These are phyloP conservation scores for Gleditsia sinensis DNA, from an alignment of 306 rosid genomes.

Conservation along the genomic window DNA sequence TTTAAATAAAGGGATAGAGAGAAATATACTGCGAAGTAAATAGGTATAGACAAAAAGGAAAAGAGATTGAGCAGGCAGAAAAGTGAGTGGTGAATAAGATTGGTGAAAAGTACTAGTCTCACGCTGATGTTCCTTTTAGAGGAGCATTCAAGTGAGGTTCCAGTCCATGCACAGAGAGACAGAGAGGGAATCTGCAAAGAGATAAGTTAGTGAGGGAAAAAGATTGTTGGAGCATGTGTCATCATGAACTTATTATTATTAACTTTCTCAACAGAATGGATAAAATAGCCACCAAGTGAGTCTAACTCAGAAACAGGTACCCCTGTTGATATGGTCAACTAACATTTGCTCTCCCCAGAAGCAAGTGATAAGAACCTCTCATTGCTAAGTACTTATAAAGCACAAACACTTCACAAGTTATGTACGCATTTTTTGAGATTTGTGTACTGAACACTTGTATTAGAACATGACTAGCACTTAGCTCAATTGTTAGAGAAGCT, in stretches of 20 bases:
- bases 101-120: conserved; percentile 51
- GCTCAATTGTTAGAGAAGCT: too few relatives aligned
- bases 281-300: conserved; percentile 35
- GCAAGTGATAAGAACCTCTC: conserved; percentile 13
- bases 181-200: conserved; percentile 33
- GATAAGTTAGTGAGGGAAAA: conserved; percentile 30
- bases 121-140: conserved; percentile 61
- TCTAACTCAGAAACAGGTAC: conserved; percentile 32
- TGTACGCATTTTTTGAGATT: too few relatives aligned
- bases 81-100: conserved; percentile 40
- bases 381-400: too few relatives aligned
- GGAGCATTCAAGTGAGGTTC: conserved; percentile 61
- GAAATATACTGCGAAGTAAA: conserved; percentile 50
- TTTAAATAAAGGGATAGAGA: conserved; percentile 56
- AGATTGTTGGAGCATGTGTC: conserved; percentile 46
- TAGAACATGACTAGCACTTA: too few relatives aligned
- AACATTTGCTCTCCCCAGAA: background rate
- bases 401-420: too few relatives aligned
- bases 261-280: conserved; percentile 45
- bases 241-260: conserved; percentile 63
- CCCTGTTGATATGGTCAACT: conserved; percentile 24
- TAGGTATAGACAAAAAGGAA: conserved; percentile 57
- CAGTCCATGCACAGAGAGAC: conserved; percentile 44
- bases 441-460: too few relatives aligned
- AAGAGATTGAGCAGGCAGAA: conserved; percentile 35